Conservation (phyloP, 2,329 filamentous ascomycete species). For the Tolypocladium amazonense region DNA sequence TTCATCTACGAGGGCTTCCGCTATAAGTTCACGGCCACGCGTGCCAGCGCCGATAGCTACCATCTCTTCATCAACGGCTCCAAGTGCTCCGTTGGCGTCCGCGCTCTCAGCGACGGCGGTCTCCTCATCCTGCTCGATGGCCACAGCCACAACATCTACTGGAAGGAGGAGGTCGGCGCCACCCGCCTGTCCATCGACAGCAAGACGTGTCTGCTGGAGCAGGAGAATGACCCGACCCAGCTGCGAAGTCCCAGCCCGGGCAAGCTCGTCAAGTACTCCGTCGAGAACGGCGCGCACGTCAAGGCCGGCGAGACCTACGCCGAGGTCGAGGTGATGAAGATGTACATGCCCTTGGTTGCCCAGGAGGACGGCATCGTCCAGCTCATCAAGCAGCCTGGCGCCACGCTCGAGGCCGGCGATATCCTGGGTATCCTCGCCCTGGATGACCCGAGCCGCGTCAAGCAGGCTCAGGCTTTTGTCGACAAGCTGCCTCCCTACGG, state of each 20-base stretch:
- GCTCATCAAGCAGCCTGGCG: conserved; percentile 97
- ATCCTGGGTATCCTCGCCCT: conserved; percentile 95
- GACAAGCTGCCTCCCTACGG: conserved; percentile 84
- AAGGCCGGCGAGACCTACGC: conserved; percentile 87
- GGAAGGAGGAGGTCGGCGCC: conserved; percentile 96
- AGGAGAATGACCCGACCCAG: conserved; percentile 98
- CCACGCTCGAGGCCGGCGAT: conserved; percentile 94
- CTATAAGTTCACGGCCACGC: conserved; percentile 96
- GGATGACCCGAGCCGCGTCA: conserved; percentile 91
- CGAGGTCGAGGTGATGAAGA: conserved; percentile 99
- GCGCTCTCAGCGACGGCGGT: conserved; percentile 87
- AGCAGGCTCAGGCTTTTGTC: conserved; percentile 89
- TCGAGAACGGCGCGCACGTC: conserved; percentile 91
- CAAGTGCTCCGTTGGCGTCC: conserved; percentile 86
- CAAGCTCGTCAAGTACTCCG: conserved; percentile 95
- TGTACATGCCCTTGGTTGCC: conserved; percentile 98
- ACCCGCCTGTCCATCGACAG: conserved; percentile 93
- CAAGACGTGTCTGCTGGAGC: conserved; percentile 95
- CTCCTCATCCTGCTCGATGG: conserved; percentile 83
- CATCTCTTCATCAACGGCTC: conserved; percentile 98
- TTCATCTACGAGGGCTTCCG: conserved; percentile 97
- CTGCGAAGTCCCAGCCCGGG: conserved; percentile 88
- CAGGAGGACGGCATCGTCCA: conserved; percentile 94
- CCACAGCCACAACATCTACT: conserved; percentile 96
- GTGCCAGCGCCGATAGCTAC: conserved; percentile 87